Percentiles rank a stretch among this genome's conserved stretches.
These are phyloP conservation scores for Elaeis oleifera DNA, from an alignment of 202 grass and related monocot genomes.

Conservation along the genomic window DNA sequence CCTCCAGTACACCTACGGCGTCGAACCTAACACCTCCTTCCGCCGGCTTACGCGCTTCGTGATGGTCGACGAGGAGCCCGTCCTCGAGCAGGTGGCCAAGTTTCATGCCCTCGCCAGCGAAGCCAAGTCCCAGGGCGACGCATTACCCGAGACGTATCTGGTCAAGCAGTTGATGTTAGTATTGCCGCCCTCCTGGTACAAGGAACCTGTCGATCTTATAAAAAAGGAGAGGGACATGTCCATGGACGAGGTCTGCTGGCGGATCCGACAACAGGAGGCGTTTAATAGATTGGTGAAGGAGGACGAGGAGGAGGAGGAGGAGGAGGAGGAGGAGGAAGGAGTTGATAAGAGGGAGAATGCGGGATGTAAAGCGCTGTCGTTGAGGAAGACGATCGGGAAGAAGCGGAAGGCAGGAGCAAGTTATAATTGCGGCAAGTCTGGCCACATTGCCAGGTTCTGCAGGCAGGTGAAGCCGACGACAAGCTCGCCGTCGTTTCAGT, in stretches of 20 bases:
- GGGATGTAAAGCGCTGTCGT: not conserved
- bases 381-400: too few relatives aligned
- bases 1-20: slow-evolving; percentile 19
- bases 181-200: not conserved
- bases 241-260: not conserved
- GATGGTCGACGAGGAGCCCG: not conserved
- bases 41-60: not conserved
- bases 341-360: not conserved
- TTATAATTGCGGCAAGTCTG: too few relatives aligned
- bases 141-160: too few relatives aligned
- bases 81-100: slow-evolving; percentile 24
- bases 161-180: too few relatives aligned
- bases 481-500: not conserved
- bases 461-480: too few relatives aligned
- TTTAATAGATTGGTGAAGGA: not conserved
- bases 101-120: not conserved
- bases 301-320: not conserved
- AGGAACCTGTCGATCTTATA: not conserved
- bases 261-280: not conserved
- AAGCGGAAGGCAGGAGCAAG: too few relatives aligned
- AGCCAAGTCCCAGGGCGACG: too few relatives aligned
- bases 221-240: not conserved
- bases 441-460: too few relatives aligned
- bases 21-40: not conserved
- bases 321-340: not conserved